Base-by-base conservation (phyloP, 2,329 filamentous ascomycete species). In the Neofusicoccum sp. region DNA sequence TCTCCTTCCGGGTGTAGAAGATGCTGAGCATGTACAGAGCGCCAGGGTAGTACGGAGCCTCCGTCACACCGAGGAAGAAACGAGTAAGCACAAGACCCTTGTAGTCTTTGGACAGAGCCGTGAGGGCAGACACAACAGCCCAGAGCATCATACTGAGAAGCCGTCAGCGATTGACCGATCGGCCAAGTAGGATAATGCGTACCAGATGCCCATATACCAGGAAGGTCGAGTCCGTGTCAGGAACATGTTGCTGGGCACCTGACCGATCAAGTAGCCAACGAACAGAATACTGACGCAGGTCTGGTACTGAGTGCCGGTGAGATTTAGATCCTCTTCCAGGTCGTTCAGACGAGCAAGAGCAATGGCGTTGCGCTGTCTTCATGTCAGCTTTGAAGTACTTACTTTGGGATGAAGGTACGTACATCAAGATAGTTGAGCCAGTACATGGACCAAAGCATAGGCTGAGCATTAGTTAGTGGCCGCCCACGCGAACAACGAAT, bases 1-100 rank as follows among this genome's bases (percentile, higher is more conserved):
- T 69, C 63, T 84, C 82, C 31, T 78, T 76, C 51, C 79, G 79
- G 1, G 80, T 84, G 64, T 84, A 84, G 80, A 80, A 83, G 63
- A 76, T 78, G 12, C 75, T 78, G 7, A 82, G 73, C 61, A 79
- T 80, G 69, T 79, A 81, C 16, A 82, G 67, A 11, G 78, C 75
- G 8, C 79, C 80, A 11, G 79, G 54, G 34, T 66, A 51, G 16
- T 49, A 60, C 2, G 33, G 36, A 1, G 57, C 57, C 45, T 62
- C 56, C 1, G 47, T 53, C 9, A 62, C 30, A 33, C 61, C 61
- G 8, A 62, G 56, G 26, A 60, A 62, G 31, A 62, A 62, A 12
- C 61, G 58, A 9, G 38, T 51, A 24, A 74, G 72, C 26, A 82
- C 63, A 7, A 83, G 64, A 0, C 79, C 80, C 1, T 72, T 66